These are phyloP conservation scores for Globisporangium carolinianum DNA, from an alignment of 352 stramenopile genomes.

Conservation along the genomic window DNA sequence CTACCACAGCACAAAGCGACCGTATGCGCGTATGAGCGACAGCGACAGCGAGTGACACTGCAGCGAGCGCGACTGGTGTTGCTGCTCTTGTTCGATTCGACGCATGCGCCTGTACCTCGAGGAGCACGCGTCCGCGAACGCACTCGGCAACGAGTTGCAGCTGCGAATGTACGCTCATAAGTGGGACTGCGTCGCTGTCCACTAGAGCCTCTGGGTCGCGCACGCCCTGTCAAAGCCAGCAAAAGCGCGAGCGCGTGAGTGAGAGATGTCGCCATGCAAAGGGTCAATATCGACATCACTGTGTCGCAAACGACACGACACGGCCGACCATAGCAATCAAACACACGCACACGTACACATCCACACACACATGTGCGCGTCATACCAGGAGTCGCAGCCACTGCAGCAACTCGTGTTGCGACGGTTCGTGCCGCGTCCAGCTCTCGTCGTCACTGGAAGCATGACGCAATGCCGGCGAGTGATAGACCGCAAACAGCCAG, in stretches of 20 bases:
- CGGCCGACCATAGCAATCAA: background rate
- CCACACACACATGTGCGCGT: background rate
- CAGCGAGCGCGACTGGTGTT: background rate
- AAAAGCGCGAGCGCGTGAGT: no score
- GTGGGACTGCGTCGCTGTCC: conserved; percentile 12
- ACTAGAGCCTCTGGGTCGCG: conserved; percentile 21
- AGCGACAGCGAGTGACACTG: background rate
- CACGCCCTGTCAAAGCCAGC: conserved; percentile 11
- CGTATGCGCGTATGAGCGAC: background rate
- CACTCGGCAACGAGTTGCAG: conserved; percentile 23
- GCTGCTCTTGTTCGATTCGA: no score
- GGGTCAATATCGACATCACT: background rate
- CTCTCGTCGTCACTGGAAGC: conserved; percentile 5
- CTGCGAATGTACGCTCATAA: conserved; percentile 14
- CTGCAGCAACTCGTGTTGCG: conserved; percentile 16
- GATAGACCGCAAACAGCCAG: conserved; percentile 39
- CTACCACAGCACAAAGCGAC: conserved; percentile 6
- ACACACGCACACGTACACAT: background rate
- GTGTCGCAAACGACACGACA: background rate
- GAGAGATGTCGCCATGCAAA: no score
- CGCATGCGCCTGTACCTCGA: conserved; percentile 23
- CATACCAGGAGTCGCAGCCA: conserved; percentile 28
- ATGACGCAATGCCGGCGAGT: conserved; percentile 16
- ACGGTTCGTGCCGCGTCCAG: conserved; percentile 26
- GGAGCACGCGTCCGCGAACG: conserved; percentile 37